phyloP scores from a whole-genome alignment of 805 yeast species.

The Nakazawaea wyomingensis region DNA sequence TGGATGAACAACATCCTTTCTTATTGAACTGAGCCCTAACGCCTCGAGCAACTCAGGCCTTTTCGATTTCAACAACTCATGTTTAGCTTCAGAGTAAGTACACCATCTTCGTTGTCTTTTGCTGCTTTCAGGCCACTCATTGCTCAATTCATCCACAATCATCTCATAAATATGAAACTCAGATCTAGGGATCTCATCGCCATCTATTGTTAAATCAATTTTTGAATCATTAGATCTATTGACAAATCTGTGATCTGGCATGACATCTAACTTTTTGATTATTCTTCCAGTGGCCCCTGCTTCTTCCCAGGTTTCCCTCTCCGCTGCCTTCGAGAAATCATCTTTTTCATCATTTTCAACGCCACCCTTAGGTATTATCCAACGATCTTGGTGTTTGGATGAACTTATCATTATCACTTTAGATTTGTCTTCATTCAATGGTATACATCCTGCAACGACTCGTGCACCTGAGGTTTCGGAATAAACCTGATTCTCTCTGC shows the following conservation, averaged over 20 bases:
- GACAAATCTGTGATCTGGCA: constrained; percentile 45
- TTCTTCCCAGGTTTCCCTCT: constrained; percentile 96
- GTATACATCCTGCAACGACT: constrained; percentile 89
- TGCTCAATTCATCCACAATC: constrained; percentile 48
- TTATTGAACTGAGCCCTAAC: constrained; percentile 48
- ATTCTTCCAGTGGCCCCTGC: constrained; percentile 81
- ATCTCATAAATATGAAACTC: constrained; percentile 88
- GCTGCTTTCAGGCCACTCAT: constrained; percentile 70
- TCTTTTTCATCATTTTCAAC: constrained; percentile 76
- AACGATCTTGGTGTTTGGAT: constrained; percentile 56
- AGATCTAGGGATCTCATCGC: constrained; percentile 51
- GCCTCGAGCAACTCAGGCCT: constrained; percentile 68
- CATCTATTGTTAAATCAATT: constrained; percentile 18
- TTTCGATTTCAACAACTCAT: constrained; percentile 48
- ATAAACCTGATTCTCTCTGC: constrained; percentile 57
- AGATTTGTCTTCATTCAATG: constrained; percentile 50
- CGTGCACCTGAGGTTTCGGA: constrained; percentile 64
- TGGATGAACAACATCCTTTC: constrained; percentile 27
- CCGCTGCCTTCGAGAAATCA: constrained; percentile 47
- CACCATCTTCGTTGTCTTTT: constrained; percentile 73
- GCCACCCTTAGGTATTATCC: constrained; percentile 97
- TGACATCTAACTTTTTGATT: constrained; percentile 50
- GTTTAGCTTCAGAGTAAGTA: constrained; percentile 59
- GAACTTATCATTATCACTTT: constrained; percentile 79
- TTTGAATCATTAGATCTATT: constrained; percentile 19